Percentiles rank a stretch among this genome's conserved stretches.
Evolutionary conservation across 1,284 basidiomycete species (phyloP).

Genomic region (Ustilago hordei): DNA sequence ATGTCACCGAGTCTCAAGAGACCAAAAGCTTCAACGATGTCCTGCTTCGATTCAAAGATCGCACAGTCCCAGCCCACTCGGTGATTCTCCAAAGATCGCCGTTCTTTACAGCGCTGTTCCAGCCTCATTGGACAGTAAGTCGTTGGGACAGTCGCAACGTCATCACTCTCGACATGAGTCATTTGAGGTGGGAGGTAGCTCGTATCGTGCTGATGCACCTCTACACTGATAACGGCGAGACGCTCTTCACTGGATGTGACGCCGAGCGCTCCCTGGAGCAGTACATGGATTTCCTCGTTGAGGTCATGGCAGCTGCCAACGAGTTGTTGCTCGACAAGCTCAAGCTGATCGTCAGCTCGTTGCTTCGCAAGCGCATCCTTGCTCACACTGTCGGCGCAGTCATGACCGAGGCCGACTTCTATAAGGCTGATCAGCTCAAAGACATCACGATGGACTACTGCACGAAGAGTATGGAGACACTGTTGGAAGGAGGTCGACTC

Average conservation of each 20-base stretch:
- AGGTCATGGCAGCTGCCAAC: constrained; percentile 86
- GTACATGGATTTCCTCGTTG: constrained; percentile 86
- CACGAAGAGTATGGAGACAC: constrained; percentile 84
- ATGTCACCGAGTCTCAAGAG: not conserved
- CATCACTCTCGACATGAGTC: constrained; percentile 78
- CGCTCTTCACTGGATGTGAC: constrained; percentile 75
- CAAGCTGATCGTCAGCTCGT: constrained; percentile 81
- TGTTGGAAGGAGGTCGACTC: constrained; percentile 84
- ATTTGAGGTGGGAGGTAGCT: constrained; percentile 82
- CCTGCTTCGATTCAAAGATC: constrained; percentile 80
- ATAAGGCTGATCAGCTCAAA: constrained; percentile 79
- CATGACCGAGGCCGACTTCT: constrained; percentile 84
- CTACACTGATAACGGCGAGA: constrained; percentile 81
- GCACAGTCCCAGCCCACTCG: constrained; percentile 79
- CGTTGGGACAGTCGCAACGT: constrained; percentile 75
- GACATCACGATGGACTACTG: constrained; percentile 85
- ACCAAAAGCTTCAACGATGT: constrained; percentile 75
- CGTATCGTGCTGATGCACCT: constrained; percentile 82
- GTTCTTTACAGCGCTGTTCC: constrained; percentile 89
- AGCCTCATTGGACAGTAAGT: constrained; percentile 80
- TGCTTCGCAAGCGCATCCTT: constrained; percentile 74
- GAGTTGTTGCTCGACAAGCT: constrained; percentile 89
- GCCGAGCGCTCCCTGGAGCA: constrained; percentile 76
- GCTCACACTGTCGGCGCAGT: constrained; percentile 84
- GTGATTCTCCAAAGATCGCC: constrained; percentile 82